Evolutionary conservation across 441 rosid species (phyloP).

Genomic region (Hura crepitans): DNA sequence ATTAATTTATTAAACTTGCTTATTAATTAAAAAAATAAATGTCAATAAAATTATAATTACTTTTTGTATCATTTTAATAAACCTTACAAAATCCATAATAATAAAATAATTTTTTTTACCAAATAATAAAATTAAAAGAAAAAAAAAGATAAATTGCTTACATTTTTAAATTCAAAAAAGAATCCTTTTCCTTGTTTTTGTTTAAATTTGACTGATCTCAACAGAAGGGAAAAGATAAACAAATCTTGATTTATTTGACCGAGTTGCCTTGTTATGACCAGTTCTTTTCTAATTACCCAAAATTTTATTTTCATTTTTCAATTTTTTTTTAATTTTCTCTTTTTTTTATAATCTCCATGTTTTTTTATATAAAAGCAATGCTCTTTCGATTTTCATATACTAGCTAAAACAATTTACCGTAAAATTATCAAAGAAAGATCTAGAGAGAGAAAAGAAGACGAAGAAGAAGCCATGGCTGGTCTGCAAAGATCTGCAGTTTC

Average conservation of each 20-base stretch:
- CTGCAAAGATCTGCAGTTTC: conserved; percentile 61
- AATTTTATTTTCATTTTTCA: no score
- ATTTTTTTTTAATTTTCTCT: neutral
- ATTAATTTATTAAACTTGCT: neutral
- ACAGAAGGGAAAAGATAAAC: no score
- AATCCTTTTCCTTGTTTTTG: neutral
- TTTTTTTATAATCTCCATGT: no score
- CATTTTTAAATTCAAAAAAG: neutral
- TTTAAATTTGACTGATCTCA: no score
- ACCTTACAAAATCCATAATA: neutral
- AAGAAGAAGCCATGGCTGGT: conserved; percentile 43
- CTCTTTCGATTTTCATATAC: neutral
- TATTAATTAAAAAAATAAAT: neutral
- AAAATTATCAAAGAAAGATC: neutral
- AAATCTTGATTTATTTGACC: conserved; percentile 9
- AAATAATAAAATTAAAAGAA: no score
- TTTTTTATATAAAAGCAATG: neutral
- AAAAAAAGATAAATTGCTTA: neutral
- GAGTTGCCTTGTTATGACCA: conserved; percentile 15
- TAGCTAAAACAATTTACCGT: neutral
- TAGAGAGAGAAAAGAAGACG: conserved; percentile 6
- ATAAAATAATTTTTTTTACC: neutral
- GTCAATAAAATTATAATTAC: neutral
- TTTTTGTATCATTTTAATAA: neutral
- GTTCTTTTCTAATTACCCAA: neutral